phyloP scores from a whole-genome alignment of 1,284 basidiomycete species.

The Mycena sp. region DNA sequence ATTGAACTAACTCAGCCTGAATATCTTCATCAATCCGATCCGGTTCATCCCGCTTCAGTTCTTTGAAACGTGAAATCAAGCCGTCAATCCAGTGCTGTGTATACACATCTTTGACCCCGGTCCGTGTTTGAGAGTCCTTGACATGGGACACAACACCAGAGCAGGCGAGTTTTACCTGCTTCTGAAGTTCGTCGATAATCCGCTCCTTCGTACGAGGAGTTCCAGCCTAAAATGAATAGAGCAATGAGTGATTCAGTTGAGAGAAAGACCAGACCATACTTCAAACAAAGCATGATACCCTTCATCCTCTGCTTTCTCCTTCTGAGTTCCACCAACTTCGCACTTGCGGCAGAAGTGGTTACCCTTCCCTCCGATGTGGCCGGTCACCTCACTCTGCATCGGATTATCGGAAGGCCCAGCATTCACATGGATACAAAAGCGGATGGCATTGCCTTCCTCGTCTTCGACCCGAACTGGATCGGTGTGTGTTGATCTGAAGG shows the following conservation, averaged over 20 bases:
- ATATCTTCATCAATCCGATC: neutral
- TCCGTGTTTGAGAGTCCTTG: too few species aligned
- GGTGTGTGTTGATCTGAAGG: neutral
- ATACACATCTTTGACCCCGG: too few species aligned
- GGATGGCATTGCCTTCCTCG: neutral
- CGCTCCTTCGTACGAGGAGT: neutral
- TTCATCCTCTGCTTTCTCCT: conserved; percentile 30
- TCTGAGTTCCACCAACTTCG: conserved; percentile 32
- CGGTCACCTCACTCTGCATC: too few species aligned
- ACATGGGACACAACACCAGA: neutral
- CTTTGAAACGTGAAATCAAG: conserved; percentile 2
- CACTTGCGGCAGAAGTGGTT: conserved; percentile 37
- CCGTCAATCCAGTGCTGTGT: too few species aligned
- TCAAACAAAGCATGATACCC: conserved; percentile 32
- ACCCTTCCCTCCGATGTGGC: conserved; percentile 27
- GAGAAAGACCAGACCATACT: neutral
- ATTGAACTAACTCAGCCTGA: conserved; percentile 28
- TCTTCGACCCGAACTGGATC: conserved; percentile 1
- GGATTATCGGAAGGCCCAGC: conserved; percentile 36
- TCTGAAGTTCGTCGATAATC: neutral
- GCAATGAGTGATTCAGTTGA: neutral
- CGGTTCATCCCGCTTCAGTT: neutral
- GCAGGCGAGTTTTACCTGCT: neutral
- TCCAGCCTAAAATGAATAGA: neutral
- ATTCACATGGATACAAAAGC: neutral